phyloP scores from a whole-genome alignment of 805 yeast species.

The Tetrapisispora iriomotensis region DNA sequence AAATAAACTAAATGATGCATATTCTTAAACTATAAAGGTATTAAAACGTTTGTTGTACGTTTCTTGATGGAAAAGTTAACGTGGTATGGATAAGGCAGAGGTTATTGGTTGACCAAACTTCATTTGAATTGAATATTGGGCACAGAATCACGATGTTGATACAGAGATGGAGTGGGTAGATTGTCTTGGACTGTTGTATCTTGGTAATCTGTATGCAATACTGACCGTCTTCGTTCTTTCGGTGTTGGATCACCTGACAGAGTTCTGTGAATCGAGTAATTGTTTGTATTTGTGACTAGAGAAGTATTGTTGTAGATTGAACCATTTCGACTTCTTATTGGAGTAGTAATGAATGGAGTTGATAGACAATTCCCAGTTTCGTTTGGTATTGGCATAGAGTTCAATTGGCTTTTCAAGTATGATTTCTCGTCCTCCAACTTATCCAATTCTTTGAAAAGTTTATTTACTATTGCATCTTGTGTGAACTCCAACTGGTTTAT shows the following conservation, averaged over 20 bases:
- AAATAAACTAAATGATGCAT: too few species aligned
- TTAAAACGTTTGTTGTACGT: too few species aligned
- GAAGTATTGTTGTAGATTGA: neutral
- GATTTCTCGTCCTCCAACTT: conserved; percentile 39
- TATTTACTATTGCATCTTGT: conserved; percentile 52
- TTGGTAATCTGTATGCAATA: neutral
- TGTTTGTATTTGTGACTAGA: neutral
- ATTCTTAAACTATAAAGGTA: too few species aligned
- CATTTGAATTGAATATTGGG: neutral
- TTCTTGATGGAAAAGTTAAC: too few species aligned
- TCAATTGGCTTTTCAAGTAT: conserved; percentile 24
- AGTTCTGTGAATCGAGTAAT: conserved; percentile 2
- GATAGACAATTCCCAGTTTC: neutral
- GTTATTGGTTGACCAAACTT: neutral
- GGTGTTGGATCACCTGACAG: neutral
- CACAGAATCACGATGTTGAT: neutral
- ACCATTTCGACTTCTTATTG: neutral
- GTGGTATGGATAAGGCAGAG: neutral
- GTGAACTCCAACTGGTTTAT: conserved; percentile 55
- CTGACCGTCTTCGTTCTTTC: conserved; percentile 3
- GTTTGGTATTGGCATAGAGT: neutral
- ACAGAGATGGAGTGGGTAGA: neutral
- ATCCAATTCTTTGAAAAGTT: conserved; percentile 44
- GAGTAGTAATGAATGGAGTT: neutral
- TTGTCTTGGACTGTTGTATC: too few species aligned